A percentile compares a stretch with the other conserved stretches of the same genome.
Evolutionary conservation across 495 filamentous ascomycete genomes (phyloP).

Genomic region (Podospora appendiculata): DNA sequence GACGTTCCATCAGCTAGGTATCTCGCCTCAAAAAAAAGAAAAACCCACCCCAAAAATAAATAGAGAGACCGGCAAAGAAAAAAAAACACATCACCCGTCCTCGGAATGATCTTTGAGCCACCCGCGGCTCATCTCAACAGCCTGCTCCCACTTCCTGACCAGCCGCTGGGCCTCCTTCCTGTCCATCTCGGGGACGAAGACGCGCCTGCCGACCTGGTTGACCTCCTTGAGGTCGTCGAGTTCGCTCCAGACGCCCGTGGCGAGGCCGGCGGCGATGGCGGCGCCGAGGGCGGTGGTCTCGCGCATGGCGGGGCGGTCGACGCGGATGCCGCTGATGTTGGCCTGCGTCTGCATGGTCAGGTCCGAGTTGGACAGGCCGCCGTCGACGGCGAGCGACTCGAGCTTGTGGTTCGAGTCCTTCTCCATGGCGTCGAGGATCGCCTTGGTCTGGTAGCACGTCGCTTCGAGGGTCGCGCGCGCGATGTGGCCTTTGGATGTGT

Average conservation of each 20-base stretch:
- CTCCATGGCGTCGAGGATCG: conserved; percentile 92
- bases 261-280: conserved; percentile 90
- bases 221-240: conserved; percentile 73
- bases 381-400: conserved; percentile 76
- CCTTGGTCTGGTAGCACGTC: conserved; percentile 91
- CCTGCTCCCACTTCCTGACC: conserved; percentile 77
- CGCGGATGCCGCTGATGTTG: conserved; percentile 79
- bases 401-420: conserved; percentile 77
- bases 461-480: conserved; percentile 92
- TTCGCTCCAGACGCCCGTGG: conserved; percentile 71
- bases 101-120: conserved; percentile 47
- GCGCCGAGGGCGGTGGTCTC: conserved; percentile 91
- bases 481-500: conserved; percentile 84
- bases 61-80: background rate
- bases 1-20: background rate
- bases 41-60: background rate
- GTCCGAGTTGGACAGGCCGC: conserved; percentile 90
- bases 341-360: conserved; percentile 97
- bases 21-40: background rate
- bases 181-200: conserved; percentile 63
- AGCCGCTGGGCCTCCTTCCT: conserved; percentile 52
- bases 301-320: conserved; percentile 84
- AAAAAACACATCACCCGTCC: background rate
- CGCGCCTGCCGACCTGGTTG: conserved; percentile 64
- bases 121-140: conserved; percentile 83